A percentile compares a stretch with the other conserved stretches of the same genome.
phyloP scores from a whole-genome alignment of 2,329 filamentous ascomycete species.

The Fusarium sp. region DNA sequence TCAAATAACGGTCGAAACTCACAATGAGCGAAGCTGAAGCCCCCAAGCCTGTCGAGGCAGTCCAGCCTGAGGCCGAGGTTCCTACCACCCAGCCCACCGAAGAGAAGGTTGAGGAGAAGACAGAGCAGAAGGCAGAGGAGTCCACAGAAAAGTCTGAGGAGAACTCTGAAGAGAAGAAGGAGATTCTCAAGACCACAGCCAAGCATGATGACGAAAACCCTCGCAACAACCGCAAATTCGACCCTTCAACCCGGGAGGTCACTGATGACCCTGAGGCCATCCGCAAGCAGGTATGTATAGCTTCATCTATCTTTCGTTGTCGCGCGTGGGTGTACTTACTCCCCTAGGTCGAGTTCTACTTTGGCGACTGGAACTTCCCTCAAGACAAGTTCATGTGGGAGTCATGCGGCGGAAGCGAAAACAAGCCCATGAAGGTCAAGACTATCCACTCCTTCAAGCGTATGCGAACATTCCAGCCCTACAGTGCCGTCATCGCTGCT shows the following conservation, averaged over 20 bases:
- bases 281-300: conserved; percentile 74
- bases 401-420: conserved; percentile 79
- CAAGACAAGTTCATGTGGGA: conserved; percentile 89
- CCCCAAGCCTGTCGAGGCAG: conserved; percentile 53
- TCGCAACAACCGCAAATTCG: conserved; percentile 73
- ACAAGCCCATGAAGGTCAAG: conserved; percentile 82
- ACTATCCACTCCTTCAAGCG: conserved; percentile 89
- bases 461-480: conserved; percentile 94
- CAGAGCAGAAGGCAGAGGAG: conserved; percentile 42
- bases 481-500: conserved; percentile 83
- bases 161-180: conserved; percentile 37
- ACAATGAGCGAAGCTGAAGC: conserved; percentile 54
- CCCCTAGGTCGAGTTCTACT: conserved; percentile 90
- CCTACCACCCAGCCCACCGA: conserved; percentile 40
- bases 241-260: conserved; percentile 73
- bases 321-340: conserved; percentile 9
- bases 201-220: conserved; percentile 51
- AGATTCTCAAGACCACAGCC: conserved; percentile 58
- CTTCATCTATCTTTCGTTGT: background rate
- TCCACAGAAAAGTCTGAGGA: conserved; percentile 41
- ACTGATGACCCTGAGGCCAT: conserved; percentile 83
- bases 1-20: conserved; percentile 18
- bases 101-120: conserved; percentile 41
- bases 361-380: conserved; percentile 89
- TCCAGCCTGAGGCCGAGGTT: conserved; percentile 44